A percentile compares a stretch with the other conserved stretches of the same genome.
These are phyloP conservation scores for Emergomyces orientalis DNA, from an alignment of 2,329 filamentous ascomycete genomes.

Conservation along the genomic window DNA sequence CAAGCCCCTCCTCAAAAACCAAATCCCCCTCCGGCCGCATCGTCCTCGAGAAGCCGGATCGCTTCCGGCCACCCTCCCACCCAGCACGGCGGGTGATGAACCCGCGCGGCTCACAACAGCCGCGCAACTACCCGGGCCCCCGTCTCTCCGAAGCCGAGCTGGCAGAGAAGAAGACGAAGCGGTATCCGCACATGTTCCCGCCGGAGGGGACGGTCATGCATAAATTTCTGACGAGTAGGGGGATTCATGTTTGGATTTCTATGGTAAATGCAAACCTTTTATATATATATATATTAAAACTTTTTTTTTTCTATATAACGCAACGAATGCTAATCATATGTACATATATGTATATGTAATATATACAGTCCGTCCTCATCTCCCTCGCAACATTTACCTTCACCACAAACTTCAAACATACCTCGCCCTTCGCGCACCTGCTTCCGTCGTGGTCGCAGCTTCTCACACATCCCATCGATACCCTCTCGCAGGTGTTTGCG, in stretches of 20 bases:
- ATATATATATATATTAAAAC: too few relatives aligned
- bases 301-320: constrained; percentile 2
- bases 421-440: constrained; percentile 70
- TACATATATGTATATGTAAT: neutral
- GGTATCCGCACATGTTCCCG: constrained; percentile 86
- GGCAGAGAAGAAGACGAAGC: constrained; percentile 54
- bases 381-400: constrained; percentile 63
- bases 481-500: constrained; percentile 54
- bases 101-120: constrained; percentile 29
- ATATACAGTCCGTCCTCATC: constrained; percentile 53
- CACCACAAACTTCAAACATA: constrained; percentile 66
- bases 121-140: constrained; percentile 64
- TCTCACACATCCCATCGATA: constrained; percentile 59
- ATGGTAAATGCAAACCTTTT: constrained; percentile 52
- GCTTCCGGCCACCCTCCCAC: constrained; percentile 89
- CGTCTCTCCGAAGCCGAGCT: constrained; percentile 56
- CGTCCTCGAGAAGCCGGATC: constrained; percentile 74
- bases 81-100: constrained; percentile 55
- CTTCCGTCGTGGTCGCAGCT: constrained; percentile 63
- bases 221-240: constrained; percentile 70
- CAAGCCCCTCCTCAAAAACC: constrained; percentile 16
- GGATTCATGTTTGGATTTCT: constrained; percentile 72
- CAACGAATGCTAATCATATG: too few relatives aligned
- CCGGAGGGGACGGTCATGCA: constrained; percentile 71
- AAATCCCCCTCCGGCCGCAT: constrained; percentile 22